phyloP scores from a whole-genome alignment of 2,329 filamentous ascomycete species.

The Pseudocercospora cruenta region DNA sequence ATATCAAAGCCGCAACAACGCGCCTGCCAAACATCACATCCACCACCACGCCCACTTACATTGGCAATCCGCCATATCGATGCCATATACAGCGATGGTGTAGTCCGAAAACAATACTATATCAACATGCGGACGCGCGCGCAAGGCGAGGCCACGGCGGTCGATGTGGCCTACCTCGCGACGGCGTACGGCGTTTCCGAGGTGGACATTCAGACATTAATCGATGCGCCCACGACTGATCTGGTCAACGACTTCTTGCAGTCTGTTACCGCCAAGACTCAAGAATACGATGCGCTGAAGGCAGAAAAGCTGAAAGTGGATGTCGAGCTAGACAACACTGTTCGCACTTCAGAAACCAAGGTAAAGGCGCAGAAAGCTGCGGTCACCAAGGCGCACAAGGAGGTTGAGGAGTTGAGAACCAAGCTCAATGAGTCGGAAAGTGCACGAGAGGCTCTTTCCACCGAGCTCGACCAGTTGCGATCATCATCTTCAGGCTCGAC shows the following conservation, averaged over 20 bases:
- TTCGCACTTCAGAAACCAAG: slow-evolving; percentile 80
- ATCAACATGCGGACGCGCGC: slow-evolving; percentile 53
- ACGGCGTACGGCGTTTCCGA: slow-evolving; percentile 71
- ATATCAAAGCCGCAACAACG: slow-evolving; percentile 5
- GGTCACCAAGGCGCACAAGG: slow-evolving; percentile 80
- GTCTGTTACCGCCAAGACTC: slow-evolving; percentile 76
- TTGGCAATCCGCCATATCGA: background rate
- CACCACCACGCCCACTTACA: background rate
- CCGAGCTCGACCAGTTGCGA: slow-evolving; percentile 77
- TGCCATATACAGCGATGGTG: slow-evolving; percentile 19
- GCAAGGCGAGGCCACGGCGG: slow-evolving; percentile 49
- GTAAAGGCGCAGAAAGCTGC: slow-evolving; percentile 79
- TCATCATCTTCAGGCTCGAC: slow-evolving; percentile 73
- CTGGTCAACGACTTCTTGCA: slow-evolving; percentile 75
- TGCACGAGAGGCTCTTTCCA: slow-evolving; percentile 72
- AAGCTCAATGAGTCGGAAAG: slow-evolving; percentile 84
- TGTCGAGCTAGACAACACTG: slow-evolving; percentile 89
- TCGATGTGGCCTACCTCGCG: slow-evolving; percentile 75
- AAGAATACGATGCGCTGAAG: slow-evolving; percentile 78
- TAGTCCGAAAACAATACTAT: slow-evolving; percentile 9
- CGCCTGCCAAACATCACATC: background rate
- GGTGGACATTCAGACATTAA: slow-evolving; percentile 62
- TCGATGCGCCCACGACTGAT: slow-evolving; percentile 73
- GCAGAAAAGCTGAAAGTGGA: slow-evolving; percentile 87
- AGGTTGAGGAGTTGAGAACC: slow-evolving; percentile 77